Base-by-base conservation (phyloP, 805 yeast species). In the Candida broadrunensis region DNA sequence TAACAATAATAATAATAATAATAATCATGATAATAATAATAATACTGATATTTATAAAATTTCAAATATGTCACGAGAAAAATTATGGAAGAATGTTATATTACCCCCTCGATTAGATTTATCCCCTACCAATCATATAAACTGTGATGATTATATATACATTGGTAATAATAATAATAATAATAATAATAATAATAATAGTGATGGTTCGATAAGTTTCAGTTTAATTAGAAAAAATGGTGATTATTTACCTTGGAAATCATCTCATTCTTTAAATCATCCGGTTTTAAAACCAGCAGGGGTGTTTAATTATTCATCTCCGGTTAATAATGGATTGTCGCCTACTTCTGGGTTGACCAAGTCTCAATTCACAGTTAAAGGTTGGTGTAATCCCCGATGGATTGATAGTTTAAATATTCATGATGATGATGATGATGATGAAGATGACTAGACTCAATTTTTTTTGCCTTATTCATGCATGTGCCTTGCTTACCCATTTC, bases 11-110 rank as follows among this genome's bases (percentile, higher is more conserved):
- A 52, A 11, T 9, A 49, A 55, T 42, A 46, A 46, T 17, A 56
- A 60, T 25, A 66, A 68, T 52, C 61, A 55, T 57, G 33, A 45
- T 20, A 37, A 43, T 20, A 43, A 57, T 39, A 53, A 63, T 41
- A 37, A 43, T 20, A 43, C 56, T 39, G 52, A 63, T 41, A 40
- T 61, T 13, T 49, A 49, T 35, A 67, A 61, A 36, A 48, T 77
- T 17, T 75, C 76, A 1, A 52, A 65, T 7, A 41, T 66, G 14
- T 66, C 78, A 3, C 60, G 78, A 39, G 78, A 77, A 34, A 72
- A 76, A 50, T 55, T 79, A 35, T 78, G 82, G 82, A 63, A 67
- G 27, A 67, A 65, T 37, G 80, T 80, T 13, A 65, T 80, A 4
- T 53, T 80, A 24, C 72, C 75, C 3, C 82, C 84, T 18, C 61